phyloP scores from a whole-genome alignment of 768 basidiomycete genomes.

The Holtermanniella nyarrowii region DNA sequence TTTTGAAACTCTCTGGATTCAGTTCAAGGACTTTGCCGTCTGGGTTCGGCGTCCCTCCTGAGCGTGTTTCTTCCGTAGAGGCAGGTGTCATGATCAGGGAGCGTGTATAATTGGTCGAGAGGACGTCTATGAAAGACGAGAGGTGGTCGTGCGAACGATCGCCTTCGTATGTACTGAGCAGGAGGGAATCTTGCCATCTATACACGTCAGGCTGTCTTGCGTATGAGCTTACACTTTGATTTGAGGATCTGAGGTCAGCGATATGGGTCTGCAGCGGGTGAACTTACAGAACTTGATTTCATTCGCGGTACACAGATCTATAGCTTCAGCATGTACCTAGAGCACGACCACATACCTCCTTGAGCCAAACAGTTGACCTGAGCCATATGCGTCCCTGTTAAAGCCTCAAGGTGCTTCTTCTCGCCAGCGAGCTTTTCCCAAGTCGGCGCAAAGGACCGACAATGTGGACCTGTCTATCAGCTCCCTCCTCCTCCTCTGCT shows the following conservation, averaged over 20 bases:
- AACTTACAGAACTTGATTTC: conserved; percentile 50
- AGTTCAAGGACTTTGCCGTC: conserved; percentile 44
- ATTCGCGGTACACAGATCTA: conserved; percentile 72
- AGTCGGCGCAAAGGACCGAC: conserved; percentile 64
- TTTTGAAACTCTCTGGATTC: conserved; percentile 31
- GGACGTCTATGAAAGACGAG: conserved; percentile 49
- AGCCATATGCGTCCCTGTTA: conserved; percentile 52
- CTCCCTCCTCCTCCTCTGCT: conserved; percentile 1
- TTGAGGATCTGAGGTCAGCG: conserved; percentile 48
- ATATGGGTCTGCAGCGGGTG: background rate
- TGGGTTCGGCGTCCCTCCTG: conserved; percentile 38
- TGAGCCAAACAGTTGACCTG: conserved; percentile 71
- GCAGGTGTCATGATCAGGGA: conserved; percentile 7
- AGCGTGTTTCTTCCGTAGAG: background rate
- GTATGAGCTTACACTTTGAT: conserved; percentile 52
- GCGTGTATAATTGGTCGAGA: conserved; percentile 33
- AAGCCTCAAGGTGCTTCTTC: conserved; percentile 45
- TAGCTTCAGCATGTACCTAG: background rate
- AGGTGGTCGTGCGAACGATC: conserved; percentile 51
- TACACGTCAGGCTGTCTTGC: background rate
- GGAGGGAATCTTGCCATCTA: conserved; percentile 51
- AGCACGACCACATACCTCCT: conserved; percentile 51
- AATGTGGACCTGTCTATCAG: conserved; percentile 48
- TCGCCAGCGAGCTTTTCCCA: conserved; percentile 57
- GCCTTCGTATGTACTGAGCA: conserved; percentile 51